phyloP scores from a whole-genome alignment of 805 yeast genomes.

The Saccharomyces paradoxus region DNA sequence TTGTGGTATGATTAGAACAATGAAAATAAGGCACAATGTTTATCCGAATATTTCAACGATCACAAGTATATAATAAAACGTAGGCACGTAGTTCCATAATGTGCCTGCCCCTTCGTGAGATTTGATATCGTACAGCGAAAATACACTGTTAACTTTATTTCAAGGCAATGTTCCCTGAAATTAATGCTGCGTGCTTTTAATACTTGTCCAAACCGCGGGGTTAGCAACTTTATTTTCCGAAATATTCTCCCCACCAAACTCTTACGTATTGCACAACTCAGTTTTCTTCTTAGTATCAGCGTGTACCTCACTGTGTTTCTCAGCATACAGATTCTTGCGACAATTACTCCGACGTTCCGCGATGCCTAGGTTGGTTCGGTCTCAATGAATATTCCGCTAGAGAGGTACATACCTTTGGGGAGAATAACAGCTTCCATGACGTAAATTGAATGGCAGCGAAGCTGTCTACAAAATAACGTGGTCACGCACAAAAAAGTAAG shows the following conservation, averaged over 20 bases:
- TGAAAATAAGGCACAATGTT: neutral
- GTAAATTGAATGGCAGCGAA: too few species aligned
- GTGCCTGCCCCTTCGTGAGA: neutral
- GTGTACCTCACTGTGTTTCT: too few species aligned
- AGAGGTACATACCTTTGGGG: neutral
- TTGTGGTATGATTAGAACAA: neutral
- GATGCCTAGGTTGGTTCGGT: neutral
- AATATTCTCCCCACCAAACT: neutral
- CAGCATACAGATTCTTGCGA: neutral
- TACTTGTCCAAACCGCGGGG: too few species aligned
- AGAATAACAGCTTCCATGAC: neutral
- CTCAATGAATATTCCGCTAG: neutral
- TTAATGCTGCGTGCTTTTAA: neutral
- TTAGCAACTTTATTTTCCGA: neutral
- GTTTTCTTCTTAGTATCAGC: too few species aligned
- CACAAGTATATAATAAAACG: neutral
- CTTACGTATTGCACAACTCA: too few species aligned
- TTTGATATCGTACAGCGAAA: neutral
- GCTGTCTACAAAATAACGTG: too few species aligned
- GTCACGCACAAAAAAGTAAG: too few species aligned
- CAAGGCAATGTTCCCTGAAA: neutral
- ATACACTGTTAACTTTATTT: neutral
- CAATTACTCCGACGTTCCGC: neutral
- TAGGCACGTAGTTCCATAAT: neutral
- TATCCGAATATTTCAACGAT: neutral